Percentiles rank a stretch among this genome's conserved stretches.
Conservation (phyloP, 768 basidiomycete genomes). For the Auriscalpium vulgare region DNA sequence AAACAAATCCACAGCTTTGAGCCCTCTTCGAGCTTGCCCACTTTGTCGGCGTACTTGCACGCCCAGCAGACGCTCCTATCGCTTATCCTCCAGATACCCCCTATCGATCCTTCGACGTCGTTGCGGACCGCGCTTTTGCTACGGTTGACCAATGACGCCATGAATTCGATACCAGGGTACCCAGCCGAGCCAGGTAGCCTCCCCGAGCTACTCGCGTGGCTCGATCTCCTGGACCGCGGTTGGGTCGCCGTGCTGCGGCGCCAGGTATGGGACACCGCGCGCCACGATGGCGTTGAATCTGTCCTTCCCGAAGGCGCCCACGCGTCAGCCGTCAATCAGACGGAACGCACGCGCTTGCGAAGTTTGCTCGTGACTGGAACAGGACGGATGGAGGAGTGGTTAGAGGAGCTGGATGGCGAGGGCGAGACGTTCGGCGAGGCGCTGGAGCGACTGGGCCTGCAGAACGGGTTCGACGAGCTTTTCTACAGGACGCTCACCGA, state of each 20-base stretch:
- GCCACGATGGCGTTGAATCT: constrained; percentile 33
- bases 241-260: constrained; percentile 61
- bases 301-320: constrained; percentile 31
- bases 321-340: constrained; percentile 48
- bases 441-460: constrained; percentile 44
- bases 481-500: constrained; percentile 55
- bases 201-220: constrained; percentile 50
- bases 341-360: constrained; percentile 61
- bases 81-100: constrained; percentile 67
- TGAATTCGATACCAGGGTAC: constrained; percentile 58
- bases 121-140: constrained; percentile 64
- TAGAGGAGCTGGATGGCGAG: constrained; percentile 26
- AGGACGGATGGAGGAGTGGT: constrained; percentile 62
- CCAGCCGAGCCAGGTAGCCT: constrained; percentile 36
- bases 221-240: constrained; percentile 67
- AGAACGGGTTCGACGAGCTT: constrained; percentile 56
- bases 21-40: constrained; percentile 42
- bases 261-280: constrained; percentile 58
- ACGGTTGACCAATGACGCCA: constrained; percentile 59
- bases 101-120: constrained; percentile 59
- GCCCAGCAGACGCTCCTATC: constrained; percentile 48
- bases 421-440: constrained; percentile 23
- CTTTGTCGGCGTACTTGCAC: constrained; percentile 51
- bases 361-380: constrained; percentile 59
- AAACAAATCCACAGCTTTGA: constrained; percentile 30